Conservation (phyloP, 2,329 filamentous ascomycete genomes). For the Fusarium sp. region DNA sequence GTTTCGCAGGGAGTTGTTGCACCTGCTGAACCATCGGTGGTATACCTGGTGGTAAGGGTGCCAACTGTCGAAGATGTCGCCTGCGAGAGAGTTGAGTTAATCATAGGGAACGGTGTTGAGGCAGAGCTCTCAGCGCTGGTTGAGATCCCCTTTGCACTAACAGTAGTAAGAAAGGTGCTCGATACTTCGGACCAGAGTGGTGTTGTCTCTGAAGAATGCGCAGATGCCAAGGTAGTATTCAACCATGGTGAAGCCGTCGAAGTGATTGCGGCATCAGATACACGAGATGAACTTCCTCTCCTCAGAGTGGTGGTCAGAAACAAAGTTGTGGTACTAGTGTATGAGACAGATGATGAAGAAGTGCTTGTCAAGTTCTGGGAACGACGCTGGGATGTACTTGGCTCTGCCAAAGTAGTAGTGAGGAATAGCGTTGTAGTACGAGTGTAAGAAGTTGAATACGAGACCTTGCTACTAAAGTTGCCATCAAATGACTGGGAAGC, state of each 20-base stretch:
- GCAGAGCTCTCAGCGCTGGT: conserved; percentile 11
- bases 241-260: conserved; percentile 25
- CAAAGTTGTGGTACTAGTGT: conserved; percentile 18
- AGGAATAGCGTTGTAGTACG: conserved; percentile 13
- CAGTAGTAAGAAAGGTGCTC: background rate
- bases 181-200: conserved; percentile 3
- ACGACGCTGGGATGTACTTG: conserved; percentile 17
- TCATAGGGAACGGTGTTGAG: conserved; percentile 14
- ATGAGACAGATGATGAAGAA: conserved; percentile 6
- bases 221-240: conserved; percentile 28
- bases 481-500: conserved; percentile 9
- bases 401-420: conserved; percentile 3
- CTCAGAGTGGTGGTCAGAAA: conserved; percentile 9
- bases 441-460: conserved; percentile 10
- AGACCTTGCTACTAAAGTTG: conserved; percentile 32
- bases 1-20: conserved; percentile 25
- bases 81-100: conserved; percentile 33
- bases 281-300: conserved; percentile 23
- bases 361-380: conserved; percentile 27
- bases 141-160: conserved; percentile 20
- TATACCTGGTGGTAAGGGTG: conserved; percentile 15
- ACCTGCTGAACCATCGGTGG: conserved; percentile 3
- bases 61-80: conserved; percentile 12
- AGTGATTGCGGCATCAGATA: conserved; percentile 26
- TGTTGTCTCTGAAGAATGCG: conserved; percentile 18